A percentile compares a stretch with the other conserved stretches of the same genome.
Evolutionary conservation across 1,139 yeast species (phyloP).

Genomic region (Zygotorulaspora mrakii): DNA sequence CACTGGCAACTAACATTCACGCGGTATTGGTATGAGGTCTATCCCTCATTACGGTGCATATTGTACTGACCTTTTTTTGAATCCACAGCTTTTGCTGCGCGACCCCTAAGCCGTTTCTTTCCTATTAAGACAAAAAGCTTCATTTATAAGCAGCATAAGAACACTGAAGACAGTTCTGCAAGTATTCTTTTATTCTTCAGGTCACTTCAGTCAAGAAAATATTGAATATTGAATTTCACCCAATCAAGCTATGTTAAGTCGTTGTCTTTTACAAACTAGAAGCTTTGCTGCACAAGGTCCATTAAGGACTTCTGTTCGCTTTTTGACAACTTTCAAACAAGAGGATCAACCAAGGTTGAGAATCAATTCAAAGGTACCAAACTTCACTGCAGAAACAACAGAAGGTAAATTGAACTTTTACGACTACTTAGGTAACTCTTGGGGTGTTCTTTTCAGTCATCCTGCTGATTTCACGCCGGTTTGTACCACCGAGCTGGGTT

Average conservation of each 20-base stretch:
- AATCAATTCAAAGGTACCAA: constrained; percentile 69
- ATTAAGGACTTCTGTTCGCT: constrained; percentile 29
- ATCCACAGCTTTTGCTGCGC: no score
- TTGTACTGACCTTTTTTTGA: no score
- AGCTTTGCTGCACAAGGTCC: constrained; percentile 17
- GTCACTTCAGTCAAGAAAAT: no score
- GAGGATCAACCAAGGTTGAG: constrained; percentile 68
- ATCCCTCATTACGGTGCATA: no score
- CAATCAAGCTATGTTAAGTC: constrained; percentile 28
- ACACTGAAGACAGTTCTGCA: no score
- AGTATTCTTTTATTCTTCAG: no score
- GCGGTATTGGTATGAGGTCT: no score
- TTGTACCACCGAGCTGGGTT: constrained; percentile 92
- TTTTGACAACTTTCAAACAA: constrained; percentile 47
- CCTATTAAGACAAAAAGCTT: no score
- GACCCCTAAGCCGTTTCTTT: no score
- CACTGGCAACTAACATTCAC: no score
- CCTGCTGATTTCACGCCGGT: constrained; percentile 96
- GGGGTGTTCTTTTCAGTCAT: constrained; percentile 86
- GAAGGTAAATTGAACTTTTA: constrained; percentile 77
- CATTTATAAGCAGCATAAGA: no score
- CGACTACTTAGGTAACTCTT: constrained; percentile 71
- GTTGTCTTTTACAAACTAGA: constrained; percentile 30
- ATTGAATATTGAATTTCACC: no score
- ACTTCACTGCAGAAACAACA: constrained; percentile 75